Evolutionary conservation across 2,329 filamentous ascomycete genomes (phyloP).

Genomic region (Phyllosticta citrichinensis): DNA sequence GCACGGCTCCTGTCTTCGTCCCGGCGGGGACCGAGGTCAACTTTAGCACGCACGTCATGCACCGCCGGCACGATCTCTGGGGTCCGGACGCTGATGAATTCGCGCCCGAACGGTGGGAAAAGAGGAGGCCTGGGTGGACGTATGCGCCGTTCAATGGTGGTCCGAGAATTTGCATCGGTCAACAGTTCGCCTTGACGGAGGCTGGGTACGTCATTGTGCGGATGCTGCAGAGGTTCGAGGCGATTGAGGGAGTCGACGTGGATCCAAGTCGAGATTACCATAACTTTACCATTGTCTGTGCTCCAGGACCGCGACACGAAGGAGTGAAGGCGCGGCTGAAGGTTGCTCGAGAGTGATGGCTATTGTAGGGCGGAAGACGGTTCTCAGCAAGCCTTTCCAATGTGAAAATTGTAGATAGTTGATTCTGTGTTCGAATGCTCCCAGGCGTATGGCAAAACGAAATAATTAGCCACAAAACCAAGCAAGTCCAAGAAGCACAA

Average conservation of each 20-base stretch:
- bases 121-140: constrained; percentile 19
- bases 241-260: background rate
- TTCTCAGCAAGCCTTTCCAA: too few relatives aligned
- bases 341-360: background rate
- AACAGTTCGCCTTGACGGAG: background rate
- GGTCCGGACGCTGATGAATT: constrained; percentile 28
- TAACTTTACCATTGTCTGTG: background rate
- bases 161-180: constrained; percentile 2
- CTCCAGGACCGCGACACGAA: background rate
- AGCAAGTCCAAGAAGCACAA: background rate
- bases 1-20: constrained; percentile 18
- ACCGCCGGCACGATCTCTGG: constrained; percentile 27
- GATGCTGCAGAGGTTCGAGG: background rate
- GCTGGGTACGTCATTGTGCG: constrained; percentile 1
- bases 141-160: constrained; percentile 22
- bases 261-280: background rate
- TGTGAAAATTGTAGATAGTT: too few relatives aligned
- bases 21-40: constrained; percentile 18
- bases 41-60: constrained; percentile 23
- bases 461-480: too few relatives aligned
- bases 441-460: too few relatives aligned
- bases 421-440: too few relatives aligned
- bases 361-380: background rate
- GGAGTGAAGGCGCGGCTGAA: background rate
- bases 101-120: constrained; percentile 26